phyloP scores from a whole-genome alignment of 805 yeast species.

The Metschnikowia matae region DNA sequence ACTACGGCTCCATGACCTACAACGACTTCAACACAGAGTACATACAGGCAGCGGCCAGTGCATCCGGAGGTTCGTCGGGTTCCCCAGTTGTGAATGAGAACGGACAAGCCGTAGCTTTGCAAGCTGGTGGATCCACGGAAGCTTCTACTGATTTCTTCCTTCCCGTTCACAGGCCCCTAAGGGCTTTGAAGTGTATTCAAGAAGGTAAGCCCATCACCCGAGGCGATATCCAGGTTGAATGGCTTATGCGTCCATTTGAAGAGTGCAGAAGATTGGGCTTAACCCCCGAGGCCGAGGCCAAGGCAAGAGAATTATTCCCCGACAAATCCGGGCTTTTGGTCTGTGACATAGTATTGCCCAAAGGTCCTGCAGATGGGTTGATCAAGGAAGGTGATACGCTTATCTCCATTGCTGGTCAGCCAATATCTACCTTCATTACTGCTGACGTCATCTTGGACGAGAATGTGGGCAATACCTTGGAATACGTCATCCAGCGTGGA shows the following conservation, averaged over 20 bases:
- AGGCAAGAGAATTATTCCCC: slow-evolving; percentile 67
- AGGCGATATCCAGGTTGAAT: slow-evolving; percentile 90
- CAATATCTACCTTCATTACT: slow-evolving; percentile 65
- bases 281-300: slow-evolving; percentile 65
- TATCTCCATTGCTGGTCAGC: slow-evolving; percentile 62
- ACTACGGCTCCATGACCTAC: slow-evolving; percentile 81
- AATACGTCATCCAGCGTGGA: slow-evolving; percentile 49
- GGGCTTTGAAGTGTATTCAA: slow-evolving; percentile 79
- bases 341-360: slow-evolving; percentile 75
- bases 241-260: slow-evolving; percentile 83
- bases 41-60: slow-evolving; percentile 93
- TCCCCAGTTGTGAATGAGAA: slow-evolving; percentile 92
- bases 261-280: slow-evolving; percentile 87
- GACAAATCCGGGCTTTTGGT: slow-evolving; percentile 75
- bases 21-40: slow-evolving; percentile 93
- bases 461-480: slow-evolving; percentile 55
- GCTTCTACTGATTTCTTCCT: slow-evolving; percentile 91
- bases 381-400: slow-evolving; percentile 85
- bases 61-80: slow-evolving; percentile 94
- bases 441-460: slow-evolving; percentile 82
- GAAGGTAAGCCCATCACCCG: slow-evolving; percentile 57
- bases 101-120: slow-evolving; percentile 85
- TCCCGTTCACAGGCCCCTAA: slow-evolving; percentile 76
- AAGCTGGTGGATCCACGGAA: slow-evolving; percentile 90
- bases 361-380: slow-evolving; percentile 74